These are phyloP conservation scores for Peltaster fructicola DNA, from an alignment of 2,329 filamentous ascomycete species.

Conservation along the genomic window DNA sequence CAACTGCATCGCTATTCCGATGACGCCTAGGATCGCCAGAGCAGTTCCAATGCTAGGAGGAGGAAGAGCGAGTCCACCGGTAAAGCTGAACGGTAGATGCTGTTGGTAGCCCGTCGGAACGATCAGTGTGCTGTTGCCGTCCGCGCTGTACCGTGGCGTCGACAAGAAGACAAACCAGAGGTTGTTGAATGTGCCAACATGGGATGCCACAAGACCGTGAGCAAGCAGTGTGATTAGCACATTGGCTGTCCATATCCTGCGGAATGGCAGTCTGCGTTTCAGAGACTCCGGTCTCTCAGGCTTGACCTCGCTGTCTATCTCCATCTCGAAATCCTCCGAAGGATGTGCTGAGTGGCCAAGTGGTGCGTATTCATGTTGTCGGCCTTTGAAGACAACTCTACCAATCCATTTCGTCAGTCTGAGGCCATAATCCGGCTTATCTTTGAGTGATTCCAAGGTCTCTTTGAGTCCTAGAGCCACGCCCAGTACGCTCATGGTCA, in stretches of 20 bases:
- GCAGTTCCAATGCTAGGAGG: slow-evolving; percentile 30
- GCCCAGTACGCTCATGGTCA: slow-evolving; percentile 35
- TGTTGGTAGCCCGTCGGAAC: slow-evolving; percentile 23
- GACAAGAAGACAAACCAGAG: slow-evolving; percentile 34
- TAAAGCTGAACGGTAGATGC: slow-evolving; percentile 27
- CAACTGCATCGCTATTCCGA: slow-evolving; percentile 30
- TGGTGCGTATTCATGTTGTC: slow-evolving; percentile 15
- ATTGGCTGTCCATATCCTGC: slow-evolving; percentile 29
- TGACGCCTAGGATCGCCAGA: slow-evolving; percentile 29
- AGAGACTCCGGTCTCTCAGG: slow-evolving; percentile 2
- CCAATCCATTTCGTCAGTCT: slow-evolving; percentile 22
- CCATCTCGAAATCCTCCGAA: slow-evolving; percentile 11
- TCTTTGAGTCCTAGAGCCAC: slow-evolving; percentile 52
- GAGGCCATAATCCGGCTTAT: slow-evolving; percentile 24
- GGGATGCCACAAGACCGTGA: slow-evolving; percentile 28
- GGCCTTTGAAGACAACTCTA: slow-evolving; percentile 16
- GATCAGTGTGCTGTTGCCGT: slow-evolving; percentile 14
- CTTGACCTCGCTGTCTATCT: slow-evolving; percentile 1
- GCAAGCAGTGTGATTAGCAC: slow-evolving; percentile 26
- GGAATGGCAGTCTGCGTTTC: slow-evolving; percentile 25
- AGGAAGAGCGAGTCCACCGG: slow-evolving; percentile 30
- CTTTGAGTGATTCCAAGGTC: slow-evolving; percentile 24
- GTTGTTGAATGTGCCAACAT: slow-evolving; percentile 31
- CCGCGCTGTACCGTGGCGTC: slow-evolving; percentile 24
- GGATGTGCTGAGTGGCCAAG: slow-evolving; percentile 14